A percentile compares a stretch with the other conserved stretches of the same genome.
Conservation (phyloP, 2,329 filamentous ascomycete species). For the Sporothrix variecibatus region DNA sequence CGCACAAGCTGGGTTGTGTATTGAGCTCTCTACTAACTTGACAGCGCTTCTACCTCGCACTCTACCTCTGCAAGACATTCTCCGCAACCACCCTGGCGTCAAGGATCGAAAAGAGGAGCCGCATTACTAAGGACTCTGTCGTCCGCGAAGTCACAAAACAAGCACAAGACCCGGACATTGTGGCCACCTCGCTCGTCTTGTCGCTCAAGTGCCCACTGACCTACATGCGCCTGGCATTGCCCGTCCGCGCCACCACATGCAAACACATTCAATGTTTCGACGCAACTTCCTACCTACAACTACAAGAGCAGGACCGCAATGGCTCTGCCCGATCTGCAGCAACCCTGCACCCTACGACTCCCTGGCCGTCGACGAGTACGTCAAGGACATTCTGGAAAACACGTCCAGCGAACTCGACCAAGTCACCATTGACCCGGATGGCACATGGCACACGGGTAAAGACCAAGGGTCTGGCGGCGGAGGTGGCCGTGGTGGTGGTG, state of each 20-base stretch:
- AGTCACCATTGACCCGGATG: conserved; percentile 86
- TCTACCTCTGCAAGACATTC: conserved; percentile 74
- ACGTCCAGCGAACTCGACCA: conserved; percentile 75
- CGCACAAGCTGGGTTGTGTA: no score
- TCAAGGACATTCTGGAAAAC: conserved; percentile 78
- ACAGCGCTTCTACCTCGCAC: conserved; percentile 70
- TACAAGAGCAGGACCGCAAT: conserved; percentile 95
- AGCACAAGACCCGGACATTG: conserved; percentile 84
- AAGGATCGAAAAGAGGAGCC: conserved; percentile 64
- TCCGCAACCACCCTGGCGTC: conserved; percentile 71
- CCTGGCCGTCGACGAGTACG: conserved; percentile 88
- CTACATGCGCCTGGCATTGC: conserved; percentile 76
- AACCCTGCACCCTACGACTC: conserved; percentile 78
- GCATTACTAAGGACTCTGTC: conserved; percentile 79
- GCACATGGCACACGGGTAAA: conserved; percentile 62
- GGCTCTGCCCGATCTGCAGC: conserved; percentile 94
- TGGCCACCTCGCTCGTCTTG: conserved; percentile 82
- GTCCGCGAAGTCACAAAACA: conserved; percentile 81
- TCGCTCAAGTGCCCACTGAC: conserved; percentile 92
- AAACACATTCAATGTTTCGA: conserved; percentile 95
- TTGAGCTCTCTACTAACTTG: neutral
- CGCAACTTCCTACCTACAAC: conserved; percentile 83
- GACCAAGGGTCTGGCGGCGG: conserved; percentile 19
- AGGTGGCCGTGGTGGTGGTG: conserved; percentile 9
- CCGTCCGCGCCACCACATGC: conserved; percentile 78